Percentiles rank a stretch among this genome's conserved stretches.
phyloP scores from a whole-genome alignment of 169 alveolate species.

The Plasmodium blacklocki region DNA sequence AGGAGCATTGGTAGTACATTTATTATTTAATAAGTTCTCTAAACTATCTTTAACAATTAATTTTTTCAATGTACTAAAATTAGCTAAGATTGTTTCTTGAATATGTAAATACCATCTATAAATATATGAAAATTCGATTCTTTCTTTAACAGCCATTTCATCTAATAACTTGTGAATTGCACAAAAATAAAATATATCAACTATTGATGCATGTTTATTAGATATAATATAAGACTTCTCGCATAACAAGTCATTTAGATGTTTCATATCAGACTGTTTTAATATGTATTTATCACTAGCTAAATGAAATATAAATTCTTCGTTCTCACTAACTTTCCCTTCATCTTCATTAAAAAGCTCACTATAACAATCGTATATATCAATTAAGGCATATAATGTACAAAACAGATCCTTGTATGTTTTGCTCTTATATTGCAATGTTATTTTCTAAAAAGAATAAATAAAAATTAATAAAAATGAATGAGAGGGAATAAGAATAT shows the following conservation, averaged over 20 bases:
- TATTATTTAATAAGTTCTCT: slow-evolving; percentile 24
- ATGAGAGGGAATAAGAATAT: not conserved
- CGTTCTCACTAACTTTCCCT: slow-evolving; percentile 65
- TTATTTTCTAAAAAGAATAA: slow-evolving; percentile 31
- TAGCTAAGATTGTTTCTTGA: slow-evolving; percentile 52
- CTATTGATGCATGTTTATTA: slow-evolving; percentile 49
- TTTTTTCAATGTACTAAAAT: slow-evolving; percentile 35
- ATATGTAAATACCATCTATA: slow-evolving; percentile 67
- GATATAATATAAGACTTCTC: slow-evolving; percentile 59
- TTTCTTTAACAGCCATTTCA: slow-evolving; percentile 59
- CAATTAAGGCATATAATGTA: slow-evolving; percentile 57
- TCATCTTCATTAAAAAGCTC: slow-evolving; percentile 60
- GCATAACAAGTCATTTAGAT: slow-evolving; percentile 44
- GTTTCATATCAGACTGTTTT: slow-evolving; percentile 47
- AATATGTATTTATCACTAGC: slow-evolving; percentile 55
- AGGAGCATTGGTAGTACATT: slow-evolving; percentile 7
- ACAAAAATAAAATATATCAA: slow-evolving; percentile 68
- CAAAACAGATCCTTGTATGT: slow-evolving; percentile 48
- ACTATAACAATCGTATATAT: slow-evolving; percentile 36
- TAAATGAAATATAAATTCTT: slow-evolving; percentile 58
- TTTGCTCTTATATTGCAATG: slow-evolving; percentile 34
- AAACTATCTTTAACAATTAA: slow-evolving; percentile 23
- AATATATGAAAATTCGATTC: slow-evolving; percentile 42
- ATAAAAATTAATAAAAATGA: not conserved
- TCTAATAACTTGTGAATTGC: slow-evolving; percentile 22